Evolutionary conservation across 805 yeast genomes (phyloP), one percentile per base, ranked within the genome.

Genomic region (Scheffersomyces stipitis): DNA sequence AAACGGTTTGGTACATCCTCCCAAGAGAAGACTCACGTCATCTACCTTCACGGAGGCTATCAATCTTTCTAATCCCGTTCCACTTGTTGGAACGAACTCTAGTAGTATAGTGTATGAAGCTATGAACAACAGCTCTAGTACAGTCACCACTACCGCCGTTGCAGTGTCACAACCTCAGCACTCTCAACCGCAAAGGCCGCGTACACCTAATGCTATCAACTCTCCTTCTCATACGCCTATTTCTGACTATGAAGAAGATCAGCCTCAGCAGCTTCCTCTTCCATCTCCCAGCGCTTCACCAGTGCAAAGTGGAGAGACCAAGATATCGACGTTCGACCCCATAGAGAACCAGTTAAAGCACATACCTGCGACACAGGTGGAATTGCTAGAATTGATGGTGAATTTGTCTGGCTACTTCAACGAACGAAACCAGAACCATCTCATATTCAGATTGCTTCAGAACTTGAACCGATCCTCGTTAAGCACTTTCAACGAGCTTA

Each of bases 281-380:
- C 87, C 86, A 0, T 80, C 85, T 7, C 87, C 86, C 0, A 77
- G 81, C 46, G 83, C 83, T 1, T 76, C 63, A 5, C 63, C 63
- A 1, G 53, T 52, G 12, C 56, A 48, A 27, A 40, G 44, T 23
- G 36, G 43, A 15, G 41, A 40, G 20, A 38, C 53, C 4, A 51
- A 39, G 27, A 42, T 45, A 18, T 68, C 66, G 2, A 48, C 58
- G 8, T 40, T 43, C 9, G 46, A 35, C 15, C 49, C 48, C 27
- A 38, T 53, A 36, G 58, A 58, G 31, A 39, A 33, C 22, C 48
- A 43, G 28, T 42, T 45, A 26, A 29, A 35, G 17, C 35, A 36
- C 23, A 33, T 45, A 28, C 56, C 56, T 5, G 15, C 41, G 12
- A 50, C 66, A 8, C 71, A 64, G 41, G 47, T 44, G 4, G 76